Evolutionary conservation across 768 basidiomycete species (phyloP).

Genomic region (Boletus reticulatus): DNA sequence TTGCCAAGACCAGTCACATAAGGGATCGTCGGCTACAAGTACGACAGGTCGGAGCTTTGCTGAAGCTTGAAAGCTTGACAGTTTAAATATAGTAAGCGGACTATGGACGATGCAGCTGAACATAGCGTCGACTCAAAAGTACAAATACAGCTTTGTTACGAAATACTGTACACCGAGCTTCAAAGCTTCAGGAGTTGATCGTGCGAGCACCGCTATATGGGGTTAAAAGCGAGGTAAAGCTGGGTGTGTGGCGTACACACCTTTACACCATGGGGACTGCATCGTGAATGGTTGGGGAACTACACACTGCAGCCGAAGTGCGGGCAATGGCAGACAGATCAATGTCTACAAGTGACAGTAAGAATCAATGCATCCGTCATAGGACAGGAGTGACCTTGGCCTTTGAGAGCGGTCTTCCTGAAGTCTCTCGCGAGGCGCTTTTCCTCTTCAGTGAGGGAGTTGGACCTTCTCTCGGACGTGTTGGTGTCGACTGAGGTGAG

Average conservation of each 20-base stretch:
- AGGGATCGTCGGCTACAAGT: no score
- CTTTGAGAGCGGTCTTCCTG: constrained; percentile 73
- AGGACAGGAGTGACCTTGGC: constrained; percentile 38
- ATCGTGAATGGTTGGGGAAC: constrained; percentile 40
- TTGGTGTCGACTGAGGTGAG: constrained; percentile 19
- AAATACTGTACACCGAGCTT: constrained; percentile 6
- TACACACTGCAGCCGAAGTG: constrained; percentile 70
- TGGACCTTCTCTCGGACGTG: constrained; percentile 38
- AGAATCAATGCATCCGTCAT: not conserved
- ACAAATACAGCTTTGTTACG: constrained; percentile 20
- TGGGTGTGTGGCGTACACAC: constrained; percentile 4
- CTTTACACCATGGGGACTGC: constrained; percentile 17
- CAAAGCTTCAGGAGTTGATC: not conserved
- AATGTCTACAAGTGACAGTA: constrained; percentile 25
- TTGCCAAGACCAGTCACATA: no score
- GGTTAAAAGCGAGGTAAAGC: not conserved
- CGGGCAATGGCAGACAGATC: constrained; percentile 82
- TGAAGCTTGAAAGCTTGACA: no score
- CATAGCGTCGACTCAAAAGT: not conserved
- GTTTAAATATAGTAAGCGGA: no score
- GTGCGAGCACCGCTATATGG: not conserved
- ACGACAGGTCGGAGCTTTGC: no score
- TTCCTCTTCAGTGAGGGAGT: constrained; percentile 60
- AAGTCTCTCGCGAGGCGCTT: constrained; percentile 60
- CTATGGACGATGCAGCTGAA: no score